phyloP scores from a whole-genome alignment of 257 asterid species.

The Solanum pinnatisectum region DNA sequence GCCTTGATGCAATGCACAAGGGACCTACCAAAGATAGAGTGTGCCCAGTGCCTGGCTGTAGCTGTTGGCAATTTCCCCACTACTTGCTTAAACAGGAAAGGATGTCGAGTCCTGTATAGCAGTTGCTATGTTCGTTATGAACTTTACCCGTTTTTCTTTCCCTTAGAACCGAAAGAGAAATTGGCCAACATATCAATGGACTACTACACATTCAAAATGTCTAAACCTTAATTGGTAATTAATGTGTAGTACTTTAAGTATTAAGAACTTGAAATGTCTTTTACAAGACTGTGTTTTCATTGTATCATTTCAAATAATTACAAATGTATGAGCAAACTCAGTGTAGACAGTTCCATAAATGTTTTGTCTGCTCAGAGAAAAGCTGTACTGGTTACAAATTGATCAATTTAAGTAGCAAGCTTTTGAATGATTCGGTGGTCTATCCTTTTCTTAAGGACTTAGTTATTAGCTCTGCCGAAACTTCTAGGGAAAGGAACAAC shows the following conservation, averaged over 20 bases:
- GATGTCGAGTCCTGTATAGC: conserved; percentile 50
- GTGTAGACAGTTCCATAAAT: not conserved
- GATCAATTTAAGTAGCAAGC: not conserved
- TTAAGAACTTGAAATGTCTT: not conserved
- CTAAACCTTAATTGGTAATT: not conserved
- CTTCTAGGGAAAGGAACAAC: conserved; percentile 83
- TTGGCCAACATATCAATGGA: not conserved
- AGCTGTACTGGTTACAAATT: not conserved
- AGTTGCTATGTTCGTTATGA: conserved; percentile 76
- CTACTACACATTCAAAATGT: not conserved
- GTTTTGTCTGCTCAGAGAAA: not conserved
- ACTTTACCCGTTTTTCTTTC: conserved; percentile 63
- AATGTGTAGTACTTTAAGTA: not conserved
- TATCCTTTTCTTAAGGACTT: not conserved
- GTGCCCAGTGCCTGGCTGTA: conserved; percentile 56
- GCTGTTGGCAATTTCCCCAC: conserved; percentile 36
- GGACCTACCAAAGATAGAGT: conserved; percentile 34
- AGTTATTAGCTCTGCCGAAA: conserved; percentile 45
- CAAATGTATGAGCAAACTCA: not conserved
- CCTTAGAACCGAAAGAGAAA: conserved; percentile 24
- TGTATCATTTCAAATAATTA: not conserved
- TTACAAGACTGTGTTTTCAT: not conserved
- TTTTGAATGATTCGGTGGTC: not conserved
- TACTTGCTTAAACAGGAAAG: conserved; percentile 35
- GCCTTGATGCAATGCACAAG: conserved; percentile 75